Base-by-base conservation (phyloP, 768 basidiomycete species). In the Infundibulicybe gibba region DNA sequence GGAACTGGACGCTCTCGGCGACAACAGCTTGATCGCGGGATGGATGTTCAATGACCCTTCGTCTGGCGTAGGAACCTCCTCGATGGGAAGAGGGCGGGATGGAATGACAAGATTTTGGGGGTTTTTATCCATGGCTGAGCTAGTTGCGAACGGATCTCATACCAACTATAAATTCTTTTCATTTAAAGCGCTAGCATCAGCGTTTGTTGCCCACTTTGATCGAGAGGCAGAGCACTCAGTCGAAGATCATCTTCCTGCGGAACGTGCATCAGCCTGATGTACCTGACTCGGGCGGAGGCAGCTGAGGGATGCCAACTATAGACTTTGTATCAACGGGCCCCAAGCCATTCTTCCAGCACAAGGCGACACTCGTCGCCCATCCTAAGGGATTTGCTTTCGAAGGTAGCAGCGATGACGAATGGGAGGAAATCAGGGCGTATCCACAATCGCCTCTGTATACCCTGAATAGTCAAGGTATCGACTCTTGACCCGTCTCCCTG, bases 11-110 rank as follows among this genome's bases (percentile, higher is more conserved):
- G 63, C 60, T 1, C 55, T 68, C 10, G 62, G 65, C 47, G 53
- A 59, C 12, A 61, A 65, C 50, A 67, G 58, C 47, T 49, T 55
- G 33, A 50, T 66, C 25, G 62, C 61, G 17, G 54, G 61, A 32
- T 68, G 66, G 64, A 61, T 68, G 51, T 66, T 66, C 50, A 54
- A 54, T 39, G 63, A 66, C 42, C 54, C 48, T 17, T 50, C 58
- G 12, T 32, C 25, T 6, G 41, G 44, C 25, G 43, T 25, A 11
- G 39, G 30, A 40, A 38, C 40, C n/a, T 20, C 11, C 25, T 14
- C 48, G 6, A 33, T 38, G n/a, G 17, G 33, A 19, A 44, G 38
- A 13, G 44, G 35, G 14, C 20, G 46, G 32, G 47, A 45, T 12
- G 44, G 19, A 21, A 45, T 15, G 12, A 49, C 54, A 16, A 53